phyloP scores from a whole-genome alignment of 441 rosid genomes.

The Omphalea diandra region DNA sequence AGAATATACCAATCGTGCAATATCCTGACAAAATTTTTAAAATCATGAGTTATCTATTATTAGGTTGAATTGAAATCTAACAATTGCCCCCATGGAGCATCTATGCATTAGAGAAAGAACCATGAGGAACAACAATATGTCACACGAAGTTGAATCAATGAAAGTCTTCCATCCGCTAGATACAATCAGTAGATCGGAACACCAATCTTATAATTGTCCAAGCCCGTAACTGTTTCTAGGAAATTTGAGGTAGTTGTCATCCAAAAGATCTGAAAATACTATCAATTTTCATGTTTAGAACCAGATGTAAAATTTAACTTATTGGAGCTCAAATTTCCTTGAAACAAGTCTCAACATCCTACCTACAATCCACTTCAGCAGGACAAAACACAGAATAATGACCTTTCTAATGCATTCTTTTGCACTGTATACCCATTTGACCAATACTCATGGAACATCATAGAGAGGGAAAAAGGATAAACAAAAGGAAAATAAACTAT shows the following conservation, averaged over 20 bases:
- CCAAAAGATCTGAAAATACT: too few relatives aligned
- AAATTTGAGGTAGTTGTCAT: too few relatives aligned
- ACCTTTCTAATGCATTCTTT: not conserved
- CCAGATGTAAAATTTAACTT: not conserved
- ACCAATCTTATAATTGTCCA: too few relatives aligned
- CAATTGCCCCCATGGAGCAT: not conserved
- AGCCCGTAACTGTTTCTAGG: too few relatives aligned
- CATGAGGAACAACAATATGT: not conserved
- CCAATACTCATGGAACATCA: not conserved
- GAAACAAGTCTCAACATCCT: not conserved
- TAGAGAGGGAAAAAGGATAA: not conserved
- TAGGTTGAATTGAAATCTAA: not conserved
- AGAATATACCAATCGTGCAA: too few relatives aligned
- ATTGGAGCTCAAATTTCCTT: not conserved
- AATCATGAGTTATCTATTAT: too few relatives aligned
- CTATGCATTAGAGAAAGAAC: not conserved
- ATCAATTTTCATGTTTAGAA: not conserved
- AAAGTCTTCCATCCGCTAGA: not conserved
- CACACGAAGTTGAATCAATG: not conserved
- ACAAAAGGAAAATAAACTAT: too few relatives aligned
- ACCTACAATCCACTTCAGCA: not conserved
- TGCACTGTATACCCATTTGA: not conserved
- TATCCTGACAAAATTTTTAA: too few relatives aligned
- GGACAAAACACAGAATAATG: not conserved
- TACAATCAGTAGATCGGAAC: too few relatives aligned